Evolutionary conservation across 257 asterid genomes (phyloP).

Genomic region (Scutellaria galericulata): DNA sequence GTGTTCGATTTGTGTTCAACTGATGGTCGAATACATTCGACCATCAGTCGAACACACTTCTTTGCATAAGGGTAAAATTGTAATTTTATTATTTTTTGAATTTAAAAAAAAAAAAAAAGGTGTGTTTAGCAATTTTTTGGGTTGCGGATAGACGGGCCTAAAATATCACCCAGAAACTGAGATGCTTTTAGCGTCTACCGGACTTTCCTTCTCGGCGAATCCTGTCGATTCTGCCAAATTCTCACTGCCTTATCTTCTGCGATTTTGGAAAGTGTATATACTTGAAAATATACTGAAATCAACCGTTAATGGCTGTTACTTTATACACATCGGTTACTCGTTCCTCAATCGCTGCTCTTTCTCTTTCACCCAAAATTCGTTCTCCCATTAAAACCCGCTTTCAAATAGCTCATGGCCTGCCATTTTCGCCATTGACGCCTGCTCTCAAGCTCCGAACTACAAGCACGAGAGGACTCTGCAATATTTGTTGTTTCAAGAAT

Average conservation of each 20-base stretch:
- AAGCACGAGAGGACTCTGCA: slow-evolving; percentile 36
- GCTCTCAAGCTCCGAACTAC: slow-evolving; percentile 41
- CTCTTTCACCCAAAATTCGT: slow-evolving; percentile 40
- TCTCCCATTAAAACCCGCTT: slow-evolving; percentile 42
- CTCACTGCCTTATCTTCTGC: slow-evolving; percentile 39
- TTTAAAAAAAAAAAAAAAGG: no score
- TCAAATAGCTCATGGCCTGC: slow-evolving; percentile 34
- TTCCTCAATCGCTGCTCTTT: slow-evolving; percentile 42
- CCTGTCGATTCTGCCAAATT: slow-evolving; percentile 16
- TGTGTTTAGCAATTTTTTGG: no score
- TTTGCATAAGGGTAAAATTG: no score
- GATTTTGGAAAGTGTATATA: slow-evolving; percentile 23
- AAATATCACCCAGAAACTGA: neutral
- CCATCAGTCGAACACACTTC: no score
- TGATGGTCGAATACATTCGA: no score
- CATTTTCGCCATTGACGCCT: slow-evolving; percentile 40
- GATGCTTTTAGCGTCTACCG: neutral
- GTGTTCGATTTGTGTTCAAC: no score
- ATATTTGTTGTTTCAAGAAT: slow-evolving; percentile 50
- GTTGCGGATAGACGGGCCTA: no score
- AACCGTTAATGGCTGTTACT: slow-evolving; percentile 44
- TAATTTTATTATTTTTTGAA: no score
- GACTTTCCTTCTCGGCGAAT: neutral
- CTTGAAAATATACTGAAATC: slow-evolving; percentile 19
- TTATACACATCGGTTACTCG: slow-evolving; percentile 48